A percentile compares a stretch with the other conserved stretches of the same genome.
These are phyloP conservation scores for Fraxinus cuspidata DNA, from an alignment of 257 asterid genomes.

Conservation along the genomic window DNA sequence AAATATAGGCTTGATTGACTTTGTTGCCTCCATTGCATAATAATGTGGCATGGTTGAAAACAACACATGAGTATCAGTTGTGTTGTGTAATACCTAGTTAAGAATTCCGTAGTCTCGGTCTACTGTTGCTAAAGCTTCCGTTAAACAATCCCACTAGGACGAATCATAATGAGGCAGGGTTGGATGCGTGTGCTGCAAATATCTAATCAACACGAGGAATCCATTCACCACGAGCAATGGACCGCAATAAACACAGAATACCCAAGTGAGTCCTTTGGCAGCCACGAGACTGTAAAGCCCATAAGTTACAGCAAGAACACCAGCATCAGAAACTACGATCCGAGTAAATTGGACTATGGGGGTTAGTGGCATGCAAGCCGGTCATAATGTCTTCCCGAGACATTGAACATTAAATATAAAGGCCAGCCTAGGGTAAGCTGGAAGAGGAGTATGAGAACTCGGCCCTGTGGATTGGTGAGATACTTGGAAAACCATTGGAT, in stretches of 20 bases:
- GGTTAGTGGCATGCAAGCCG: constrained; percentile 85
- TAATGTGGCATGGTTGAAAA: constrained; percentile 87
- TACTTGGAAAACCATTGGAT: constrained; percentile 44
- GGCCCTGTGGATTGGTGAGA: too few relatives aligned
- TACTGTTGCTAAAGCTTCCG: constrained; percentile 80
- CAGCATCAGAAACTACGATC: too few relatives aligned
- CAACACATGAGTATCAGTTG: constrained; percentile 75
- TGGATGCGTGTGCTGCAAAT: constrained; percentile 83
- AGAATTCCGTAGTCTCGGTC: too few relatives aligned
- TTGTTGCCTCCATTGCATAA: constrained; percentile 83
- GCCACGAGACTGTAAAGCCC: constrained; percentile 48
- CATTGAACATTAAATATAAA: too few relatives aligned
- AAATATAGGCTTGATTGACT: constrained; percentile 66
- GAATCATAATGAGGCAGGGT: constrained; percentile 77
- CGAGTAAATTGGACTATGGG: constrained; percentile 69
- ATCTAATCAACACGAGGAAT: too few relatives aligned
- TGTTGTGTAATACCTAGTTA: too few relatives aligned
- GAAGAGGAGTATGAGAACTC: too few relatives aligned
- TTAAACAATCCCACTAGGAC: constrained; percentile 80
- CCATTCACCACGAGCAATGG: constrained; percentile 72
- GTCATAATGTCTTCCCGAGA: too few relatives aligned
- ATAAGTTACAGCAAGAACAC: constrained; percentile 42
- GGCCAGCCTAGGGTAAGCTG: too few relatives aligned
- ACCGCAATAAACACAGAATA: constrained; percentile 49
- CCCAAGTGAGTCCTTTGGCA: constrained; percentile 68